Evolutionary conservation across 73 alveolate genomes (phyloP).

Genomic region (Stentor coeruleus): DNA sequence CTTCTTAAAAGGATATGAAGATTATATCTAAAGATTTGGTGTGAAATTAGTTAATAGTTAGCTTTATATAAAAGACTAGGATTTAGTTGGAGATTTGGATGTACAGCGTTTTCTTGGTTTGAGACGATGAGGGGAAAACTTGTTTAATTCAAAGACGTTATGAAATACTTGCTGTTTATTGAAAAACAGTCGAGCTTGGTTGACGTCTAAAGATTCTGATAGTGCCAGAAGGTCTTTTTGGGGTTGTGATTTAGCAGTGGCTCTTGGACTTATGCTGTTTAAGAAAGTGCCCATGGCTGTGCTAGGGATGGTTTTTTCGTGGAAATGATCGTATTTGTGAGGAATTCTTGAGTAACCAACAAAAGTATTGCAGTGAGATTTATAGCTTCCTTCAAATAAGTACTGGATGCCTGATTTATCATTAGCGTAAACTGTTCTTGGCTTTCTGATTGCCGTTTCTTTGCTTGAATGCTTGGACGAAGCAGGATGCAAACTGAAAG

Average conservation of each 20-base stretch:
- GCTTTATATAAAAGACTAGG: too few species aligned
- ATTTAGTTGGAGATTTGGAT: too few species aligned
- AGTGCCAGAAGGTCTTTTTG: not conserved
- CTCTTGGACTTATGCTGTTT: not conserved
- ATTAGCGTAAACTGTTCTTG: not conserved
- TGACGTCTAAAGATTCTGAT: constrained; percentile 5
- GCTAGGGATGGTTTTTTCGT: not conserved
- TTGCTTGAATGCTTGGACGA: not conserved
- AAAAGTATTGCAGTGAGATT: constrained; percentile 9
- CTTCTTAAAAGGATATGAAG: too few species aligned
- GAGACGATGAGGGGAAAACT: not conserved
- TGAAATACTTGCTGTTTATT: not conserved
- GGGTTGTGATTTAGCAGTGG: not conserved
- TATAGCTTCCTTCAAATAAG: not conserved
- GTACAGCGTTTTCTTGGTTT: not conserved
- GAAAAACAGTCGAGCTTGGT: constrained; percentile 3
- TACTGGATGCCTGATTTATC: not conserved
- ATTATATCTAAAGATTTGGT: too few species aligned
- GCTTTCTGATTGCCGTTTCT: not conserved
- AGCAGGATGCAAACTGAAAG: not conserved
- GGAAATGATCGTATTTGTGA: constrained; percentile 24
- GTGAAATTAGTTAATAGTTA: too few species aligned
- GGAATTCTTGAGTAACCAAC: constrained; percentile 24
- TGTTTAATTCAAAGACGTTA: not conserved
- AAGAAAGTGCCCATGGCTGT: not conserved